These are phyloP conservation scores for Phytophthora foliorum DNA, from an alignment of 352 stramenopile genomes.

Conservation along the genomic window DNA sequence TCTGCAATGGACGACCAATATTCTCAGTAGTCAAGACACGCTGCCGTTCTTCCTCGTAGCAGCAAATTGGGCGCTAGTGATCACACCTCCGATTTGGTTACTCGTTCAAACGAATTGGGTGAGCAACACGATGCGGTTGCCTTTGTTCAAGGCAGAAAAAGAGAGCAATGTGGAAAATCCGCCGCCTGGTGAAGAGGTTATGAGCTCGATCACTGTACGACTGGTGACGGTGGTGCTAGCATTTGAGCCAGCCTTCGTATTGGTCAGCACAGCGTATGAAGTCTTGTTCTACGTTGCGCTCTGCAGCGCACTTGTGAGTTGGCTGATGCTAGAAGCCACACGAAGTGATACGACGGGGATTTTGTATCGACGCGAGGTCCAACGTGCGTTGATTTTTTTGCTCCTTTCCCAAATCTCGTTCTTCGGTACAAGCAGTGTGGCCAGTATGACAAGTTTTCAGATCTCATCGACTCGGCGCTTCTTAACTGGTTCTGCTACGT, in stretches of 20 bases:
- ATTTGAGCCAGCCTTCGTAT: constrained; percentile 60
- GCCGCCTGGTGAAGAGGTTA: constrained; percentile 5
- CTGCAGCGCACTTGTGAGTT: constrained; percentile 56
- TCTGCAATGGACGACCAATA: constrained; percentile 53
- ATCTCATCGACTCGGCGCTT: constrained; percentile 83
- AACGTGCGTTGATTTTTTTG: constrained; percentile 74
- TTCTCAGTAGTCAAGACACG: constrained; percentile 34
- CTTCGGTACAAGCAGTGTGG: constrained; percentile 85
- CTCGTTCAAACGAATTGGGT: constrained; percentile 29
- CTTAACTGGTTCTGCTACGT: constrained; percentile 67
- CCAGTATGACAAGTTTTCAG: constrained; percentile 85
- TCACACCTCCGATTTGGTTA: constrained; percentile 44
- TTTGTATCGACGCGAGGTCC: constrained; percentile 46
- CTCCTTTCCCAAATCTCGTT: constrained; percentile 85
- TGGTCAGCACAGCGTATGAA: constrained; percentile 86
- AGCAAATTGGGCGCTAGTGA: constrained; percentile 56
- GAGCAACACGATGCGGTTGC: background rate
- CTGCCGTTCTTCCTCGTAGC: constrained; percentile 50
- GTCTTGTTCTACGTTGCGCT: constrained; percentile 77
- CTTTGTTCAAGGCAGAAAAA: constrained; percentile 13
- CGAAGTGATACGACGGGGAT: background rate
- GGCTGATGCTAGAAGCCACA: constrained; percentile 64
- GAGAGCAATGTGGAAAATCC: constrained; percentile 25
- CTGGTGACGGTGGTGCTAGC: constrained; percentile 58
- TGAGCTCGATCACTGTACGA: constrained; percentile 30